Base-by-base conservation (phyloP, 202 grass and related monocot genomes). In the Zoysia matrella region DNA sequence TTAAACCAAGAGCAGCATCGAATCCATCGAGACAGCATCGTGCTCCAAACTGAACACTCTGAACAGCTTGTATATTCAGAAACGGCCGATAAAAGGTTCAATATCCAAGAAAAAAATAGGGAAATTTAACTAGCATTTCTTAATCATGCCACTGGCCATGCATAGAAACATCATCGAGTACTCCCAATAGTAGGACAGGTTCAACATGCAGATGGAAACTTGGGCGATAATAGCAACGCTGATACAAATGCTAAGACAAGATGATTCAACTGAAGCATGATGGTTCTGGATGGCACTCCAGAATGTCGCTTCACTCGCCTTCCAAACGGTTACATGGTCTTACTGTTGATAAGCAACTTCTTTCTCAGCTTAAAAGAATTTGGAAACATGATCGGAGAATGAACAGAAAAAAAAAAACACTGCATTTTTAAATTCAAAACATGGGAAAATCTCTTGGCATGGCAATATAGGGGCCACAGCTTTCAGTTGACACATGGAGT, bases 341-440 rank as follows among this genome's bases (percentile, higher is more conserved):
- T 4, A 15, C 41, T 73, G 52, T 30, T 40, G 60, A 73, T 60
- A 54, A 83, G 76, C 90, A 80, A 89, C 86, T 92, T 89, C 90
- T 92, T 92, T 54, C 90, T 92, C 90, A 92, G 65, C 86, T 92
- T 67, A 83, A 78, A 89, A 53, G 11, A 62, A 64, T 60, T 4
- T 15, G 14, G 13, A 12, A 4, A 11, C 30, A 52, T 10, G 1
- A 63, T 63, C 40, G 63, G 54, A 74, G 22, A 61, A 80, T 47
- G 13, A 47, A 75, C 46, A 39, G 22, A 30, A 30, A 30, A 30
- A 30, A 30, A 36, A 15, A 48, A 41, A 22, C 11, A 47, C 11
- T 8, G 16, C 4, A 60, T 50, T 65, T 7, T 52, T 18, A 64
- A 52, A 10, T 46, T 72, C 8, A 64, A 52, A 63, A 64, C 62